phyloP scores from a whole-genome alignment of 164 flowering plant genomes.

The Santalum album region DNA sequence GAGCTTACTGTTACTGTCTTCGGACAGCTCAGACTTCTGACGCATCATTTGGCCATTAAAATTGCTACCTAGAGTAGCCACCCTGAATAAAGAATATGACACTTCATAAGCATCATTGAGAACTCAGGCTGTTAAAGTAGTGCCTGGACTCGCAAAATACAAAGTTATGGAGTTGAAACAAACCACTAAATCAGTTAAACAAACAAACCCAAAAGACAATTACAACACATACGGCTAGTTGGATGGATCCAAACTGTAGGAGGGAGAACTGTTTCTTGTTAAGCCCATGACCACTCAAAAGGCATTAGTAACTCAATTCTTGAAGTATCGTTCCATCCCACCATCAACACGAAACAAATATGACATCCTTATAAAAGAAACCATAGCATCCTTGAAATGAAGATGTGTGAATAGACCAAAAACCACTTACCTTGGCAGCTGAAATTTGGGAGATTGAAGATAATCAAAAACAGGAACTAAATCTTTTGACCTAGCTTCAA shows the following conservation, averaged over 20 bases:
- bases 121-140: neutral
- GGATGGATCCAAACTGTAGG: too few relatives aligned
- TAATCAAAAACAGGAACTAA: slow-evolving; percentile 56
- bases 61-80: slow-evolving; percentile 20
- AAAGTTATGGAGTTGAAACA: too few relatives aligned
- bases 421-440: slow-evolving; percentile 42
- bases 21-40: slow-evolving; percentile 36
- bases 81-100: slow-evolving; percentile 13
- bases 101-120: neutral
- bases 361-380: too few relatives aligned
- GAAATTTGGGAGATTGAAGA: slow-evolving; percentile 35
- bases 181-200: too few relatives aligned
- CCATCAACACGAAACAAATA: too few relatives aligned
- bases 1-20: slow-evolving; percentile 26
- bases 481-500: slow-evolving; percentile 59
- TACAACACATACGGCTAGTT: neutral
- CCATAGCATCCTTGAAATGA: too few relatives aligned
- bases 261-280: too few relatives aligned
- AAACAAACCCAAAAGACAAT: neutral
- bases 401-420: neutral
- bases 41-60: slow-evolving; percentile 17
- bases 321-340: too few relatives aligned
- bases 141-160: neutral
- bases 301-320: too few relatives aligned
- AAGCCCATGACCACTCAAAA: too few relatives aligned